Evolutionary conservation across 2,329 filamentous ascomycete genomes (phyloP).

Genomic region (Malbranchea zuffiana): DNA sequence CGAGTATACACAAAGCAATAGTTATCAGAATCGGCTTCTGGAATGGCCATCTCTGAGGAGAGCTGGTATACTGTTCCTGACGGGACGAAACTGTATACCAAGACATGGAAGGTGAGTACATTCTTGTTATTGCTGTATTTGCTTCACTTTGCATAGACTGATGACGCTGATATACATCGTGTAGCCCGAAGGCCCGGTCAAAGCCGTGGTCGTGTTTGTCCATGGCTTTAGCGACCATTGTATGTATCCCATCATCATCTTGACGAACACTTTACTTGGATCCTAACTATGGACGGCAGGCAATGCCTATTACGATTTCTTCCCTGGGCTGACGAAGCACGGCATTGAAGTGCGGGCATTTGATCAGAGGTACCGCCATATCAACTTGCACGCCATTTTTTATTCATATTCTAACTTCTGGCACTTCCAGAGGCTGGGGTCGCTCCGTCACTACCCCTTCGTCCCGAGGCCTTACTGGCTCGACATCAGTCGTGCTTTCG

Average conservation of each 20-base stretch:
- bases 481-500: constrained; percentile 58
- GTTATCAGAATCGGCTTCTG: constrained; percentile 4
- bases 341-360: constrained; percentile 68
- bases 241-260: constrained; percentile 19
- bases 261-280: neutral
- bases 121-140: constrained; percentile 4
- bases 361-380: constrained; percentile 53
- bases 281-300: constrained; percentile 29
- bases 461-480: constrained; percentile 61
- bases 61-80: constrained; percentile 43
- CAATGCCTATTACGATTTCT: constrained; percentile 65
- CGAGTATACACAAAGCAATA: neutral
- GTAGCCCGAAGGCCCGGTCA: constrained; percentile 46
- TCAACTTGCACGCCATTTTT: neutral
- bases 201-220: constrained; percentile 67
- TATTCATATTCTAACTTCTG: constrained; percentile 2
- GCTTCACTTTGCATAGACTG: constrained; percentile 8
- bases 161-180: constrained; percentile 4
- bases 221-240: constrained; percentile 85
- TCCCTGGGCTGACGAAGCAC: constrained; percentile 54
- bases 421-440: constrained; percentile 58
- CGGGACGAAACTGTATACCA: constrained; percentile 47
- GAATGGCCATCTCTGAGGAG: constrained; percentile 40
- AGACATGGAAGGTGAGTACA: constrained; percentile 48
- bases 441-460: constrained; percentile 51